Evolutionary conservation across 2,329 filamentous ascomycete species (phyloP).

Genomic region (Pezicula radicicola): DNA sequence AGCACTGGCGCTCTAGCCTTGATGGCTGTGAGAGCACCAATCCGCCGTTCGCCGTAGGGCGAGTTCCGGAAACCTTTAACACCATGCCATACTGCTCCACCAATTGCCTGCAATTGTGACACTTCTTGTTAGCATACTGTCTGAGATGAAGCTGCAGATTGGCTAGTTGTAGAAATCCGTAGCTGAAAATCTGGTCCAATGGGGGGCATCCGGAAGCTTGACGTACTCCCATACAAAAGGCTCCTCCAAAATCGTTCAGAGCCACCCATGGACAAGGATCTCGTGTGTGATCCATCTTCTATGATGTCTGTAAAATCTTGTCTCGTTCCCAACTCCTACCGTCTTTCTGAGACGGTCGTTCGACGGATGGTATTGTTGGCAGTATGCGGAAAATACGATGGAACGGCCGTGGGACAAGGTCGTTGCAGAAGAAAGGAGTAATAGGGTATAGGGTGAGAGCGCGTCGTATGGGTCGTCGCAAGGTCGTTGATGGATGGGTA

Average conservation of each 20-base stretch:
- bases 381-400: too few species aligned
- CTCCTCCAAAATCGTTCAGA: conserved; percentile 95
- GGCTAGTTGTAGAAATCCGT: neutral
- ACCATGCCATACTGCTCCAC: conserved; percentile 90
- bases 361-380: neutral
- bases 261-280: conserved; percentile 97
- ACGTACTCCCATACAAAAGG: conserved; percentile 93
- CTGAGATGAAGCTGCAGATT: conserved; percentile 2
- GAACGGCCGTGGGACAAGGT: too few species aligned
- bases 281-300: conserved; percentile 85
- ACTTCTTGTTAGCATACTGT: conserved; percentile 1
- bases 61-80: conserved; percentile 92
- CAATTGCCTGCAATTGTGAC: conserved; percentile 54
- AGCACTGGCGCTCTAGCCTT: conserved; percentile 96
- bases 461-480: too few species aligned
- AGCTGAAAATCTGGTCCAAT: neutral
- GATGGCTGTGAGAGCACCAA: conserved; percentile 94
- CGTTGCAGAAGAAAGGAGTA: too few species aligned
- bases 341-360: neutral
- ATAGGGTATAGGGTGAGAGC: too few species aligned
- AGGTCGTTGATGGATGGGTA: too few species aligned
- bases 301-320: conserved; percentile 16
- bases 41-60: conserved; percentile 88
- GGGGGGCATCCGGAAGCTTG: conserved; percentile 10
- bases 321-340: neutral